Evolutionary conservation across 257 asterid species (phyloP), one percentile per base, ranked within the genome.

Genomic region (Hygrophila difformis): DNA sequence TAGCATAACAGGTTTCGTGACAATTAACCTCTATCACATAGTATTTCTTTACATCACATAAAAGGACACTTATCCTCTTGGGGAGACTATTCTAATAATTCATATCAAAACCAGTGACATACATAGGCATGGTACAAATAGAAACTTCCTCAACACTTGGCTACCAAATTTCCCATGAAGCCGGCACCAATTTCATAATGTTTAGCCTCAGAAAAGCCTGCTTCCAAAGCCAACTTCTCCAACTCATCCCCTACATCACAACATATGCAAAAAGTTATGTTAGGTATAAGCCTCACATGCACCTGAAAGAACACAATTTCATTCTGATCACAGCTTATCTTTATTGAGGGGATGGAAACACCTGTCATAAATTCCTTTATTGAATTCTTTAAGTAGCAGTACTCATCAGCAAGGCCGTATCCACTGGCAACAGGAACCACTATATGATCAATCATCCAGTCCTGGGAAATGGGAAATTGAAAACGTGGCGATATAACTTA

Each of bases 351-450:
- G n/a, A n/a, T n/a, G 41, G 34, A 42, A 47, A 40, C 20, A 81
- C 94, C 97, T 31, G 95, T 81, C 44, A 78, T 62, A 67, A 55
- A 84, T 48, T 69, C 81, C 66, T 68, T 67, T 64, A 88, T 81
- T 35, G 95, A 88, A 71, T 60, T 68, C 69, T 84, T 88, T 79
- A 88, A 71, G 76, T 88, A 84, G 5, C 68, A 73, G 57, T 88
- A 88, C 69, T 88, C 97, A 17, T 70, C 40, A 20, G 69, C 72
- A 21, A 88, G 69, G 68, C 87, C 89, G 41, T 74, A 77, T 35
- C 72, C 63, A 51, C 74, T 75, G 39, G 95, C 94, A 9, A 81
- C 75, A n/a, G 95, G 93, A 53, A 79, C 84, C 42, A 88, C 84
- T 46, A 84, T 38, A 33, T 67, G 18, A 54, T 81, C 95, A 40